phyloP scores from a whole-genome alignment of 2,329 filamentous ascomycete species.

The Elsinoe batatas region DNA sequence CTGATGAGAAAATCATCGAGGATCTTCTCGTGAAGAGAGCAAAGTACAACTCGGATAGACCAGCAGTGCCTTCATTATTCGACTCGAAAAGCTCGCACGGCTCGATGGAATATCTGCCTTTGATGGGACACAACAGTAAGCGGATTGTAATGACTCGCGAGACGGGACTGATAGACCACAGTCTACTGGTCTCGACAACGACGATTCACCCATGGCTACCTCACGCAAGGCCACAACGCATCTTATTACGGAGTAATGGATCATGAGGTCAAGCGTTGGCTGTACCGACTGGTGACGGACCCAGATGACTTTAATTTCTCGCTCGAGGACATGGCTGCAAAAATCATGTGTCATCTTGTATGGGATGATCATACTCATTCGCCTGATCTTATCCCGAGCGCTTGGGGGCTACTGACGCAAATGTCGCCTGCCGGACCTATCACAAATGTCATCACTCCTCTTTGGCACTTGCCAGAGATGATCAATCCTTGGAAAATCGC shows the following conservation, averaged over 20 bases:
- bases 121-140: constrained; percentile 48
- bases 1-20: constrained; percentile 44
- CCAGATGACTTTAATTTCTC: constrained; percentile 43
- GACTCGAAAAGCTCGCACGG: constrained; percentile 46
- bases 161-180: constrained; percentile 19
- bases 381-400: constrained; percentile 40
- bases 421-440: constrained; percentile 50
- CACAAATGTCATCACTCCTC: constrained; percentile 46
- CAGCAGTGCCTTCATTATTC: constrained; percentile 42
- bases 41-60: constrained; percentile 43
- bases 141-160: constrained; percentile 8
- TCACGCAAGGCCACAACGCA: constrained; percentile 37
- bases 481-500: constrained; percentile 47
- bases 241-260: constrained; percentile 42
- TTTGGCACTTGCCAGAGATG: constrained; percentile 42
- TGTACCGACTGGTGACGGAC: constrained; percentile 39
- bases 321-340: constrained; percentile 49
- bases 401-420: constrained; percentile 47
- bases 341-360: constrained; percentile 45
- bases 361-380: constrained; percentile 45
- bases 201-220: constrained; percentile 42
- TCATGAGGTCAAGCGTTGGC: constrained; percentile 45
- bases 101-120: constrained; percentile 47
- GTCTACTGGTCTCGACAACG: constrained; percentile 48
- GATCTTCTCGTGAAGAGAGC: constrained; percentile 44